A percentile compares a stretch with the other conserved stretches of the same genome.
These are phyloP conservation scores for Lyophyllum atratum DNA, from an alignment of 768 basidiomycete genomes.

Conservation along the genomic window DNA sequence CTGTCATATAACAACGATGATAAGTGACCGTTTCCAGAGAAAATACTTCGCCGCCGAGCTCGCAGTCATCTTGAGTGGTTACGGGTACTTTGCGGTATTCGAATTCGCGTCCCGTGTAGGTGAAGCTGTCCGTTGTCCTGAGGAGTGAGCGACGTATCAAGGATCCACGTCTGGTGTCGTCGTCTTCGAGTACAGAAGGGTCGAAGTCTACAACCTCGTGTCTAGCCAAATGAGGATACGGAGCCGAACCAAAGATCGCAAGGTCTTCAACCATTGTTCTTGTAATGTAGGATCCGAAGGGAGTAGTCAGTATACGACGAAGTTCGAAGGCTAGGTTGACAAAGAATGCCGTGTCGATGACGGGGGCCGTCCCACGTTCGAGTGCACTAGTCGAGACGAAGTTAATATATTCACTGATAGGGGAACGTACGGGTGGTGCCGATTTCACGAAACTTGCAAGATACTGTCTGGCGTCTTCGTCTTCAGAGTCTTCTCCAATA, in stretches of 20 bases:
- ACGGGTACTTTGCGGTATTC: background rate
- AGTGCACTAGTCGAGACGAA: too few relatives aligned
- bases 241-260: background rate
- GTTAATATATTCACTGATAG: too few relatives aligned
- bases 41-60: background rate
- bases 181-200: background rate
- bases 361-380: too few relatives aligned
- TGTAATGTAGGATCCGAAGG: background rate
- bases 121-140: background rate
- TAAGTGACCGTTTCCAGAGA: background rate
- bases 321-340: too few relatives aligned
- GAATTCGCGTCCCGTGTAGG: background rate
- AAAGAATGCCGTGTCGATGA: too few relatives aligned
- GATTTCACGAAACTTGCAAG: too few relatives aligned
- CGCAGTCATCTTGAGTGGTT: background rate
- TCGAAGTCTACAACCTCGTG: background rate
- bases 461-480: too few relatives aligned
- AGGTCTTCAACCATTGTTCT: background rate
- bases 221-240: background rate
- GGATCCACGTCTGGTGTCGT: background rate
- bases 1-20: background rate
- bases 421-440: too few relatives aligned
- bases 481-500: too few relatives aligned
- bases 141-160: background rate
- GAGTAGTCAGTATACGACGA: background rate